These are phyloP conservation scores for Arctium minus DNA, from an alignment of 129 eudicot species.

Conservation along the genomic window DNA sequence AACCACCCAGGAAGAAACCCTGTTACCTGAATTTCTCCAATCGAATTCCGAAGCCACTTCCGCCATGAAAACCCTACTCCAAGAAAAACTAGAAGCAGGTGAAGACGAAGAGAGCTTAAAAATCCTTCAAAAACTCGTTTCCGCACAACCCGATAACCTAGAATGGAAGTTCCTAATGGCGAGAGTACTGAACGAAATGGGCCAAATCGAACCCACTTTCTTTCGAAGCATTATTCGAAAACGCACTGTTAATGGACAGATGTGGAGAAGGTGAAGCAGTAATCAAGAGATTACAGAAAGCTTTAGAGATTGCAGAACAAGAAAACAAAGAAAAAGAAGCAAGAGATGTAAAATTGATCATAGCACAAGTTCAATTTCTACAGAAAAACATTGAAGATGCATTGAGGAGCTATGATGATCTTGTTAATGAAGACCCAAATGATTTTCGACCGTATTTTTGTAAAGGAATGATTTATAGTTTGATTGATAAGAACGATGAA, in stretches of 20 bases:
- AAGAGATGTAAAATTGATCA: constrained; percentile 63
- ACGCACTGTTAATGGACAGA: constrained; percentile 55
- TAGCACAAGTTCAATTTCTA: constrained; percentile 62
- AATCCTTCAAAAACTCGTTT: constrained; percentile 33
- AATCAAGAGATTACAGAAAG: constrained; percentile 49
- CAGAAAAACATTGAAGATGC: constrained; percentile 76
- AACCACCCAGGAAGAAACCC: constrained; percentile 11
- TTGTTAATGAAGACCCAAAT: constrained; percentile 54
- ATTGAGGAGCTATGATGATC: constrained; percentile 59
- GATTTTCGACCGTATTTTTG: constrained; percentile 74
- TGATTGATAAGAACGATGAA: constrained; percentile 49
- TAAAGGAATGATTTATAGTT: constrained; percentile 76
- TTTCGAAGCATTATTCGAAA: constrained; percentile 64
- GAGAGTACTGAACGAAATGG: constrained; percentile 59
- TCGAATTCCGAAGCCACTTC: constrained; percentile 45
- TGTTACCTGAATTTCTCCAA: constrained; percentile 39
- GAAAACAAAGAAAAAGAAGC: constrained; percentile 55
- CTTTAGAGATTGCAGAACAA: constrained; percentile 50
- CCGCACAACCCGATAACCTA: constrained; percentile 53
- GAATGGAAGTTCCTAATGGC: constrained; percentile 58
- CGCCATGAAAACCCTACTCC: constrained; percentile 39
- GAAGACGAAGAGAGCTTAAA: constrained; percentile 56
- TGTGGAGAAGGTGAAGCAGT: constrained; percentile 52
- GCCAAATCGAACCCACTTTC: constrained; percentile 44
- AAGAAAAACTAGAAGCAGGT: constrained; percentile 51